phyloP scores from a whole-genome alignment of 192 early-diverging fungal genomes.

The Coemansia sp. region DNA sequence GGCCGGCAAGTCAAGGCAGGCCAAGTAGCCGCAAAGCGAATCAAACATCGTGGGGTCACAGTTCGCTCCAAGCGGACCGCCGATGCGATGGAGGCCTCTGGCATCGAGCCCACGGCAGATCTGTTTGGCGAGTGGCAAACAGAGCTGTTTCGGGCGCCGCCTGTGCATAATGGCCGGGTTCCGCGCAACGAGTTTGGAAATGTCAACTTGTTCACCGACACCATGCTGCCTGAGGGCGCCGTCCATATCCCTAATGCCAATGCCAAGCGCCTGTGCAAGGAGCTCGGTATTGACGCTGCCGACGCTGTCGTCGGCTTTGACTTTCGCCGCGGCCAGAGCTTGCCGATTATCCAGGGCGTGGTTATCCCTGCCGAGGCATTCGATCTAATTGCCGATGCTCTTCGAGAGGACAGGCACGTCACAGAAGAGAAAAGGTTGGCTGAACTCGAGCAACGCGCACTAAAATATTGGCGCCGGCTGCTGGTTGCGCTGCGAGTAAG shows the following conservation, averaged over 20 bases:
- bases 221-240: conserved; percentile 83
- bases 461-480: conserved; percentile 37
- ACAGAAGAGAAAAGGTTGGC: not conserved
- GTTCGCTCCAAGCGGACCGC: conserved; percentile 17
- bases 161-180: conserved; percentile 71
- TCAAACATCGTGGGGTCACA: conserved; percentile 19
- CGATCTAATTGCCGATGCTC: conserved; percentile 37
- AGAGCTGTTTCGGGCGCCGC: conserved; percentile 60
- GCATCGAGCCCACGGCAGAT: conserved; percentile 1
- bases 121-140: conserved; percentile 94
- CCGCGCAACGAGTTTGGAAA: conserved; percentile 82
- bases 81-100: conserved; percentile 21
- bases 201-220: conserved; percentile 78
- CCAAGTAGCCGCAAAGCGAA: conserved; percentile 48
- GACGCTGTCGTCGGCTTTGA: conserved; percentile 73
- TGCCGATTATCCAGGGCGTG: conserved; percentile 39
- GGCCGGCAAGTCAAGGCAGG: conserved; percentile 22
- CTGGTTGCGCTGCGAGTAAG: conserved; percentile 43
- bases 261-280: conserved; percentile 67
- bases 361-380: conserved; percentile 24
- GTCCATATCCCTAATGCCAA: conserved; percentile 68
- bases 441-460: conserved; percentile 20
- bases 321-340: conserved; percentile 27
- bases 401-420: conserved; percentile 14
- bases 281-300: conserved; percentile 78